Percentiles rank a stretch among this genome's conserved stretches.
phyloP scores from a whole-genome alignment of 768 basidiomycete species.

The Infundibulicybe gibba region DNA sequence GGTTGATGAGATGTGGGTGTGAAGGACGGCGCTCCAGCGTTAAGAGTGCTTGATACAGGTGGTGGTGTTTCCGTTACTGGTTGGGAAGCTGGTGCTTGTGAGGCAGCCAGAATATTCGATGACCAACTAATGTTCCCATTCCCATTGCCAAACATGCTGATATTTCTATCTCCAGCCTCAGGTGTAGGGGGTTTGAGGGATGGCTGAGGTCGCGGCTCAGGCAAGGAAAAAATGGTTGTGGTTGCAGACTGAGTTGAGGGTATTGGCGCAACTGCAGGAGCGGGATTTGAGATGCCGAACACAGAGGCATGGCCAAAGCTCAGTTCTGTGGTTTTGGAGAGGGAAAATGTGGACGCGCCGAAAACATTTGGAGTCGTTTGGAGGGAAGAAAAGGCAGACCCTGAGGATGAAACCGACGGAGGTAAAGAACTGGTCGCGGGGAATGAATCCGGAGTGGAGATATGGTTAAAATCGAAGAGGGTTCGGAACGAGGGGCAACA shows the following conservation, averaged over 20 bases:
- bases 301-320: slow-evolving; percentile 15
- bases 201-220: slow-evolving; percentile 8
- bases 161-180: no score
- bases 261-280: no score
- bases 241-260: no score
- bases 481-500: no score
- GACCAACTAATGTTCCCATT: no score
- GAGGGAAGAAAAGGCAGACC: slow-evolving; percentile 32
- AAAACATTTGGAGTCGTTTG: slow-evolving; percentile 36
- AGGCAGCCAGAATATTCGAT: no score
- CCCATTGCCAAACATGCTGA: not conserved
- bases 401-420: no score
- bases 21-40: slow-evolving; percentile 1
- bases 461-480: no score
- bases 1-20: slow-evolving; percentile 19
- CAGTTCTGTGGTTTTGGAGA: no score
- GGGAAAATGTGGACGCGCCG: slow-evolving; percentile 3
- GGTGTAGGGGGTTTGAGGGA: slow-evolving; percentile 4
- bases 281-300: slow-evolving; percentile 22
- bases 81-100: not conserved
- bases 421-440: no score
- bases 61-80: slow-evolving; percentile 2
- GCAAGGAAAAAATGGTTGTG: no score
- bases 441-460: no score
- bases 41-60: not conserved